Percentiles rank a stretch among this genome's conserved stretches.
Conservation (phyloP, 2,329 filamentous ascomycete genomes). For the Periconia digitata region DNA sequence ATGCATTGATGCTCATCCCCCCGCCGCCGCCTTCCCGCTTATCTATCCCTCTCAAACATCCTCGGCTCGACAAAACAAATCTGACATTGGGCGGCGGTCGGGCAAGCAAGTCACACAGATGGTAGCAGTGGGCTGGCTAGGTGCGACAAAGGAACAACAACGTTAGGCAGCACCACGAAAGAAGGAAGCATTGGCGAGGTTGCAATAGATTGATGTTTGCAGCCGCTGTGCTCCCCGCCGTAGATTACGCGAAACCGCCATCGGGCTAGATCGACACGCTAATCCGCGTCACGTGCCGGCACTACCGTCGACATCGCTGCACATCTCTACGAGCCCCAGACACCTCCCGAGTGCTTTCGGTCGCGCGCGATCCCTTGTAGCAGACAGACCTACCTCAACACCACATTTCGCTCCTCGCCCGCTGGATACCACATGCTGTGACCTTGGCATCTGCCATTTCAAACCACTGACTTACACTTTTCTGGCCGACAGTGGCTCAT, state of each 20-base stretch:
- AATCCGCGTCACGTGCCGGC: conserved; percentile 9
- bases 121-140: not conserved
- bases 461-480: no score
- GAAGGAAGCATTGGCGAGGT: conserved; percentile 15
- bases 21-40: not conserved
- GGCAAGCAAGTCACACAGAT: not conserved
- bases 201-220: conserved; percentile 19
- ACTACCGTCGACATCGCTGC: no score
- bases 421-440: conserved; percentile 23
- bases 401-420: not conserved
- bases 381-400: no score
- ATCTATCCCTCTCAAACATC: not conserved
- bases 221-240: conserved; percentile 14
- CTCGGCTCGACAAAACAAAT: not conserved
- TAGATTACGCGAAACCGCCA: conserved; percentile 11
- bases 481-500: no score
- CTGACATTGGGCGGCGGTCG: not conserved
- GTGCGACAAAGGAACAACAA: conserved; percentile 22
- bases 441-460: not conserved
- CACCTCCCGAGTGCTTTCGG: no score
- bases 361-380: no score
- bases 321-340: no score
- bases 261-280: conserved; percentile 9
- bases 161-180: conserved; percentile 5
- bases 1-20: not conserved